A percentile compares a stretch with the other conserved stretches of the same genome.
phyloP scores from a whole-genome alignment of 768 basidiomycete genomes.

The Trametes gibbosa region DNA sequence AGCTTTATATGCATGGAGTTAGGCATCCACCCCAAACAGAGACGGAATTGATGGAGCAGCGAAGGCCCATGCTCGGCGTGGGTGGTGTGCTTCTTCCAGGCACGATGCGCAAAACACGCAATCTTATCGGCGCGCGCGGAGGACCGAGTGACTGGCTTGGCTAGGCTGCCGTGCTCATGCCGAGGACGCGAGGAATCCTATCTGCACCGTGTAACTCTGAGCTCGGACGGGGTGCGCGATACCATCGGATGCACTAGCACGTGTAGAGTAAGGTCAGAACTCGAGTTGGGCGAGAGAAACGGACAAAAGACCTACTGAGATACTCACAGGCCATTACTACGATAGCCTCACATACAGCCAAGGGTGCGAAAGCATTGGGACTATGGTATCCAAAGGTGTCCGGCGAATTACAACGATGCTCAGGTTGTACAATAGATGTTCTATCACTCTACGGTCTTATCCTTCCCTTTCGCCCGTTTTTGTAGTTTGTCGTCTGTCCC shows the following conservation, averaged over 20 bases:
- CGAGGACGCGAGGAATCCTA: background rate
- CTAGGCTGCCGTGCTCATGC: background rate
- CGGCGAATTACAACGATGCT: background rate
- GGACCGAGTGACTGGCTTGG: background rate
- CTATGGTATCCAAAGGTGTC: background rate
- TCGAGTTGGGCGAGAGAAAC: too few species aligned
- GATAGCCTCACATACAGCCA: background rate
- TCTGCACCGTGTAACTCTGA: too few species aligned
- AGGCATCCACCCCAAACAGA: background rate
- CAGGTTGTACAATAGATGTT: background rate
- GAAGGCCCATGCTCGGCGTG: background rate
- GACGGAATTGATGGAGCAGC: background rate
- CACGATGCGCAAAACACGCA: slow-evolving; percentile 8
- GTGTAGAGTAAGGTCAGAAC: too few species aligned
- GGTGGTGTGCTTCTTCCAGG: slow-evolving; percentile 14
- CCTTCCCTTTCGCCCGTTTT: slow-evolving; percentile 8
- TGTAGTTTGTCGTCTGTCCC: background rate
- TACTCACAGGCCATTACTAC: too few species aligned
- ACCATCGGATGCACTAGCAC: too few species aligned
- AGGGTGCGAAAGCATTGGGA: background rate
- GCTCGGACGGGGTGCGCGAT: too few species aligned
- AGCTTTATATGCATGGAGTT: background rate
- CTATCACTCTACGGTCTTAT: slow-evolving; percentile 6
- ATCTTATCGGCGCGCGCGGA: slow-evolving; percentile 1
- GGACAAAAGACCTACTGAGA: too few species aligned